Conservation (phyloP, 208 protist species). For the Tritrichomonas foetus region DNA sequence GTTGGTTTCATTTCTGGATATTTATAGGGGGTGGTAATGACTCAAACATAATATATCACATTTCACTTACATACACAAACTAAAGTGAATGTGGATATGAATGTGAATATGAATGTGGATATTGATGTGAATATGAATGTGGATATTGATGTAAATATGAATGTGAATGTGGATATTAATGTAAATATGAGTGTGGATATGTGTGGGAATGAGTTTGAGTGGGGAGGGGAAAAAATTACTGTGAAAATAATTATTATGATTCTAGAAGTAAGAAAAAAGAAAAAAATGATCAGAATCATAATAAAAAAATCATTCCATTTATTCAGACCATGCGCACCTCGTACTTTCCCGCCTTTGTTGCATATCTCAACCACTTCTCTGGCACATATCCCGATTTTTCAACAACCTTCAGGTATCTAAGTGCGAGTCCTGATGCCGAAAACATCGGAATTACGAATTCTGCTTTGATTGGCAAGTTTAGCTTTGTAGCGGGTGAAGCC, state of each 20-base stretch:
- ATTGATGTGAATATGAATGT: no score
- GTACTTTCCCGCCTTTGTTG: conserved; percentile 88
- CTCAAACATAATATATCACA: no score
- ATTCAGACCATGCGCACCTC: conserved; percentile 69
- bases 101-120: no score
- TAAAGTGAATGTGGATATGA: no score
- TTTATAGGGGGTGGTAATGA: no score
- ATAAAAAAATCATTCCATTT: background rate
- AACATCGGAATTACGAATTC: conserved; percentile 73
- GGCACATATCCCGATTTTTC: conserved; percentile 73
- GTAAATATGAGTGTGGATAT: no score
- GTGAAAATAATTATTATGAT: background rate
- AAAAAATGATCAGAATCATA: background rate
- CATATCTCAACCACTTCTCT: conserved; percentile 95
- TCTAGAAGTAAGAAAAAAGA: background rate
- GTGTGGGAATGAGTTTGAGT: no score
- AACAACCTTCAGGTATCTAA: conserved; percentile 78
- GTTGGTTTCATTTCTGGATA: no score
- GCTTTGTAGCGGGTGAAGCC: background rate
- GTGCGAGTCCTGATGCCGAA: conserved; percentile 86
- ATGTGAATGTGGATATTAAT: no score
- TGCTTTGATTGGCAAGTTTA: background rate
- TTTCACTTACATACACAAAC: no score
- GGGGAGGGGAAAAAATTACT: background rate
- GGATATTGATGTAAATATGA: no score